Evolutionary conservation across 768 basidiomycete species (phyloP), one percentile per base, ranked within the genome.

Genomic region (Porphyrellus cyaneotinctus): DNA sequence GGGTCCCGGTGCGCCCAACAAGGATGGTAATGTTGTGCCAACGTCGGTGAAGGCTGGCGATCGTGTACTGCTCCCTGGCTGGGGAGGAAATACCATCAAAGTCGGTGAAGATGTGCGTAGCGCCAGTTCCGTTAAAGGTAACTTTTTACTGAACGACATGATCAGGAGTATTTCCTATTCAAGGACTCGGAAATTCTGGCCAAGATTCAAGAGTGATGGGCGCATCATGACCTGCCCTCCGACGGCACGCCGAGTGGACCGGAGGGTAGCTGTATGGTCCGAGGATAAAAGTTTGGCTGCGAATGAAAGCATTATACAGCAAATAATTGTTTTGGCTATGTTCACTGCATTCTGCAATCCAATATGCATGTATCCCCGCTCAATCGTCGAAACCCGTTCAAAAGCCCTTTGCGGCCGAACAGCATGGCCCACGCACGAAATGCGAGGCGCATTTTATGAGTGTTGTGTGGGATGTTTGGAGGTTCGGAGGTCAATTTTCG

Each of bases 61-160:
- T 75, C 80, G 89, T 11, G 95, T 98, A 15, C 77, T 99, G 47
- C 76, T 99, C 5, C 95, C 97, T 13, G 91, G 91, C 6, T 99
- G 95, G 91, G 97, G 97, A 47, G 97, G 97, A 12, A 94, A 85
- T 66, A 70, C 90, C 15, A 93, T 99, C 72, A 99, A 99, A 75
- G 83, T 98, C 43, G 95, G 94, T 36, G 97, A 98, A 23, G 95
- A 97, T 69, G 95, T 93, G 64, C 54, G 88, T 79, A 5, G 22
- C 33, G 17, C 20, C 18, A 11, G 28, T 38, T 17, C 38, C 6
- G 9, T 15, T 6, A 5, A 30, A 8, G 9, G 45, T 32, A 4
- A 15, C 2, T 14, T 36, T 33, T 13, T 41, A 31, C 52, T 64
- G 42, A 64, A 39, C 13, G 55, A 36, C 48, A 33, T 31, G 28